Base-by-base conservation (phyloP, 2,329 filamentous ascomycete genomes). In the Aureobasidium uvarum region DNA sequence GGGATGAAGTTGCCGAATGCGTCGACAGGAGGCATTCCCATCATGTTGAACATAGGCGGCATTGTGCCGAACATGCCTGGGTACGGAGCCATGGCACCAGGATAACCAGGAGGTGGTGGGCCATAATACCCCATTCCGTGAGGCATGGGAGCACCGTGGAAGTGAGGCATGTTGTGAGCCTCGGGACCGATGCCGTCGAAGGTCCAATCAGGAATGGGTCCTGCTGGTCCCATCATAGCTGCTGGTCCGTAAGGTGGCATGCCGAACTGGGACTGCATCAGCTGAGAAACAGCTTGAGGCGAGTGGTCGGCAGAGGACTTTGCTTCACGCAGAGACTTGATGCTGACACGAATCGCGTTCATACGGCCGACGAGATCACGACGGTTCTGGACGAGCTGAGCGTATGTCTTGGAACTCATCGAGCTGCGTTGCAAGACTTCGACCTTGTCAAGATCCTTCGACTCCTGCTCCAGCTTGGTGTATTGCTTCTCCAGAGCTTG, bases 401-500 rank as follows among this genome's bases (percentile, higher is more conserved):
- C 69, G 67, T 70, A 74, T 36, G 73, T 71, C 45, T 66, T 67
- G 59, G 71, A 71, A 38, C 67, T 66, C 73, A 77, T 74, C 14
- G 69, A 69, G 43, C 71, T 70, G 38, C 73, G 72, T 59, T 76
- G 73, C 25, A 76, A 69, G 28, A 75, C 76, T 64, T 77, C 76
- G 2, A 71, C 72, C 69, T 76, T 76, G 71, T 77, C 71, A 41
- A 77, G 67, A n/a, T 74, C 71, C 66, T 71, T 76, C 25, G 71
- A 68, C 69, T 77, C 74, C 39, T 72, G 67, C 36, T 76, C 73
- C 20, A 75, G 72, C 67, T 75, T 77, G 62, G 66, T 68, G 66
- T 76, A 76, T 62, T 77, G 72, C 41, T 73, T 70, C 67, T 77
- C 75, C 7, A 77, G 67, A 5, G 73, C 74, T 28, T 69, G 70